A percentile compares a stretch with the other conserved stretches of the same genome.
Conservation (phyloP, 2,329 filamentous ascomycete species). For the Blumeria graminis region DNA sequence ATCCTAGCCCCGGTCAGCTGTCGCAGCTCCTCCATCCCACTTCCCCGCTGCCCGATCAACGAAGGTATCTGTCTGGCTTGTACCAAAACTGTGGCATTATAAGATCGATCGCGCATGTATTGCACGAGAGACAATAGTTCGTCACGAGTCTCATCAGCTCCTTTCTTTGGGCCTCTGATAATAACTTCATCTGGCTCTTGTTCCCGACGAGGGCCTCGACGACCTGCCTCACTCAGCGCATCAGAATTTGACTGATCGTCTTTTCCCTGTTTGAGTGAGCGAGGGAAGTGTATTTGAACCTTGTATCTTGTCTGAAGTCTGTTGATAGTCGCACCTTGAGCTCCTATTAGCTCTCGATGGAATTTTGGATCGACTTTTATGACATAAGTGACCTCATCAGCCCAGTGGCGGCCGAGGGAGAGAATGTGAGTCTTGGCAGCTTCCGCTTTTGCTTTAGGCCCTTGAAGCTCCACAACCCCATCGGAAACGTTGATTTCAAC, state of each 20-base stretch:
- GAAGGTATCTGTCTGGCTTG: constrained; percentile 85
- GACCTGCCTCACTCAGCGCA: constrained; percentile 38
- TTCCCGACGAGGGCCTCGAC: constrained; percentile 35
- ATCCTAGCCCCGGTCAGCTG: constrained; percentile 69
- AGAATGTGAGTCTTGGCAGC: constrained; percentile 63
- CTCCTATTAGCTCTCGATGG: constrained; percentile 81
- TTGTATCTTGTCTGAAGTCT: constrained; percentile 79
- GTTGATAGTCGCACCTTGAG: constrained; percentile 70
- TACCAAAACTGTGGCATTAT: constrained; percentile 56
- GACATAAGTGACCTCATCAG: constrained; percentile 70
- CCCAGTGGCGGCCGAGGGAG: constrained; percentile 54
- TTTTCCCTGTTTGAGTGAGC: constrained; percentile 32
- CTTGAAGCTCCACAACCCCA: constrained; percentile 86
- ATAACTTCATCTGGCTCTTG: constrained; percentile 76
- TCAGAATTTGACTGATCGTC: constrained; percentile 52
- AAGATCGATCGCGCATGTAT: constrained; percentile 72
- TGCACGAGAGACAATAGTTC: constrained; percentile 76
- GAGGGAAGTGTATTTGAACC: constrained; percentile 87
- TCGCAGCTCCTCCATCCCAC: constrained; percentile 74
- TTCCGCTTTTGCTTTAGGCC: constrained; percentile 84
- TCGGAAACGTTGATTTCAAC: constrained; percentile 74
- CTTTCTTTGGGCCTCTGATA: constrained; percentile 75
- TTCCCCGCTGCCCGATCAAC: constrained; percentile 73
- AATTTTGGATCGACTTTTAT: constrained; percentile 86
- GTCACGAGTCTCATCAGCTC: constrained; percentile 74